Conservation (phyloP, 2,329 filamentous ascomycete species). For the Blastomyces parvus region DNA sequence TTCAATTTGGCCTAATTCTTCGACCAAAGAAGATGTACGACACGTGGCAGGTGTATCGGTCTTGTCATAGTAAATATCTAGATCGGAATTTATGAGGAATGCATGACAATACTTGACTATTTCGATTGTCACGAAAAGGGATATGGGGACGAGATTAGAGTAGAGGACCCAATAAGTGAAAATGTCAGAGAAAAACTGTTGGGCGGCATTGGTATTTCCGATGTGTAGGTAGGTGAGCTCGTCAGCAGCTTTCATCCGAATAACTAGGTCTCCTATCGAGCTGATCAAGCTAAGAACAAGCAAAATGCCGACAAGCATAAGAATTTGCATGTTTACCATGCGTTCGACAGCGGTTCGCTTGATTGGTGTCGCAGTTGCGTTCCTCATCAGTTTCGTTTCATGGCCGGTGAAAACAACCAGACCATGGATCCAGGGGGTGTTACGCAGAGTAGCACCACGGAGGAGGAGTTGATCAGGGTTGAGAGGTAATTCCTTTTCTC, state of each 20-base stretch:
- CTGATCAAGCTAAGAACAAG: slow-evolving; percentile 77
- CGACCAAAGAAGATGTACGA: slow-evolving; percentile 88
- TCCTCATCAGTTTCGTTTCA: slow-evolving; percentile 98
- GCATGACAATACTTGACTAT: slow-evolving; percentile 97
- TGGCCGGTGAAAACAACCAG: slow-evolving; percentile 95
- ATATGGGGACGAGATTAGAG: slow-evolving; percentile 92
- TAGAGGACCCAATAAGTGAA: slow-evolving; percentile 98
- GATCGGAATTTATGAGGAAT: slow-evolving; percentile 93
- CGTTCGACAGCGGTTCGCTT: slow-evolving; percentile 94
- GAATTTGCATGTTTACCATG: slow-evolving; percentile 85
- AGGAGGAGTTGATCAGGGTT: slow-evolving; percentile 82
- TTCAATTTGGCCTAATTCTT: slow-evolving; percentile 95
- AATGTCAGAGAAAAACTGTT: slow-evolving; percentile 85
- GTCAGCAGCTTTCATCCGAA: slow-evolving; percentile 53
- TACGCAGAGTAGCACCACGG: slow-evolving; percentile 84
- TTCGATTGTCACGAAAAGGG: slow-evolving; percentile 93
- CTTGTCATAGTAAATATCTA: slow-evolving; percentile 96
- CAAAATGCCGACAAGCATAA: slow-evolving; percentile 79
- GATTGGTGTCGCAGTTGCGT: slow-evolving; percentile 92
- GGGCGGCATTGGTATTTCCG: slow-evolving; percentile 54
- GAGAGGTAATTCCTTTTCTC: slow-evolving; percentile 83
- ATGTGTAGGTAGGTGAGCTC: slow-evolving; percentile 67
- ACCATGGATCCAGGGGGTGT: slow-evolving; percentile 95
- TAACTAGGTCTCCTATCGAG: slow-evolving; percentile 80
- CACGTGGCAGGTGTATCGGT: slow-evolving; percentile 94